Conservation (phyloP, 495 filamentous ascomycete species). For the Choiromyces venosus region DNA sequence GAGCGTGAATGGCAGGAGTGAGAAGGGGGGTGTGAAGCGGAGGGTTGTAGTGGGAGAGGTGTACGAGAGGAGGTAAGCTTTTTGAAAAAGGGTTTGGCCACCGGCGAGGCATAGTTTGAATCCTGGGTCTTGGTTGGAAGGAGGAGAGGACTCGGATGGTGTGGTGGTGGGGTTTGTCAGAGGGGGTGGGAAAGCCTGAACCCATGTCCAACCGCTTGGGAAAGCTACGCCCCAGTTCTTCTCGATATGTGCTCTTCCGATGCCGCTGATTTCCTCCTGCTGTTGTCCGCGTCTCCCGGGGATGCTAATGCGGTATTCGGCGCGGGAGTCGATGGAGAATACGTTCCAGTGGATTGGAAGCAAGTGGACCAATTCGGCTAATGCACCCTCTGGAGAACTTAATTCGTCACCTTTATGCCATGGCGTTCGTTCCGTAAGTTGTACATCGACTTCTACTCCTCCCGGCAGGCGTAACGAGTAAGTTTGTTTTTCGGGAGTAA, state of each 20-base stretch:
- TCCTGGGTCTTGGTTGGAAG: neutral
- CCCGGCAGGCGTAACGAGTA: slow-evolving; percentile 30
- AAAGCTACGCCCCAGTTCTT: slow-evolving; percentile 50
- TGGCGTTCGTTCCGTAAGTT: slow-evolving; percentile 38
- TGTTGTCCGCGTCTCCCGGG: slow-evolving; percentile 9
- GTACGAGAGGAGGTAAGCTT: slow-evolving; percentile 48
- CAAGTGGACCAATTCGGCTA: slow-evolving; percentile 42
- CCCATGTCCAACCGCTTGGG: slow-evolving; percentile 48
- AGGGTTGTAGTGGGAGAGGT: slow-evolving; percentile 18
- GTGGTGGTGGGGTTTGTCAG: slow-evolving; percentile 16
- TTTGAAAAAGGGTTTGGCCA: slow-evolving; percentile 46
- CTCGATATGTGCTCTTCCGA: slow-evolving; percentile 46
- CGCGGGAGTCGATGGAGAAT: slow-evolving; percentile 44
- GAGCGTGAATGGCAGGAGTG: slow-evolving; percentile 27
- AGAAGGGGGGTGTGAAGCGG: slow-evolving; percentile 25
- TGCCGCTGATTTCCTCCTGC: slow-evolving; percentile 24
- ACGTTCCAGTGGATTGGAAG: slow-evolving; percentile 52
- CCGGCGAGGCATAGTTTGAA: slow-evolving; percentile 42
- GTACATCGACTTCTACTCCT: slow-evolving; percentile 42
- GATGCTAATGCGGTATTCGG: slow-evolving; percentile 36
- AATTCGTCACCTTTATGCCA: slow-evolving; percentile 37
- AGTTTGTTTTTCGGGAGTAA: slow-evolving; percentile 16
- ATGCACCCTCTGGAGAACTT: slow-evolving; percentile 39
- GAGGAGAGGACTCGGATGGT: slow-evolving; percentile 37
- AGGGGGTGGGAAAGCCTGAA: slow-evolving; percentile 36